Conservation (phyloP, 2,329 filamentous ascomycete genomes). For the Lachnellula occidentalis region DNA sequence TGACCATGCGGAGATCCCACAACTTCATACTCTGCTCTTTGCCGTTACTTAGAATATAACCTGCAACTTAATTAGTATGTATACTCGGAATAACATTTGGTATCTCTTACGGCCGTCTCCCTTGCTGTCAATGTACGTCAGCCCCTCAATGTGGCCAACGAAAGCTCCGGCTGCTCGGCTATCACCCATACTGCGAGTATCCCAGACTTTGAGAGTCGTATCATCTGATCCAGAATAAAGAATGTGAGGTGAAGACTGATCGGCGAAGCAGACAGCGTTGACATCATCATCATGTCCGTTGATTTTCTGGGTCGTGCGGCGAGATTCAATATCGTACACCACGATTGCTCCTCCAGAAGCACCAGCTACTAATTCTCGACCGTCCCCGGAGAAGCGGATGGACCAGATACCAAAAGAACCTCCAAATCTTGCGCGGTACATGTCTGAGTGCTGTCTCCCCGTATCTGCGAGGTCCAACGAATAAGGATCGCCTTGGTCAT, state of each 20-base stretch:
- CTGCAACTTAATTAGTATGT: conserved; percentile 14
- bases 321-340: conserved; percentile 86
- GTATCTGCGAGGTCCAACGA: conserved; percentile 65
- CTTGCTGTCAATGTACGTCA: conserved; percentile 67
- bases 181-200: conserved; percentile 85
- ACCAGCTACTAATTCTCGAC: conserved; percentile 83
- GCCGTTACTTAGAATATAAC: conserved; percentile 84
- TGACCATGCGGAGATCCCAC: conserved; percentile 90
- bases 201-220: conserved; percentile 92
- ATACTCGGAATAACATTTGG: background rate
- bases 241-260: conserved; percentile 83
- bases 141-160: conserved; percentile 59
- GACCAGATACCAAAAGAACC: conserved; percentile 71
- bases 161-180: conserved; percentile 64
- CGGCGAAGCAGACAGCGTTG: conserved; percentile 94
- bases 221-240: conserved; percentile 96
- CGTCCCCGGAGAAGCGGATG: conserved; percentile 86
- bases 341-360: conserved; percentile 75
- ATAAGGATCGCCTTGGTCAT: conserved; percentile 73
- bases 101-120: conserved; percentile 50
- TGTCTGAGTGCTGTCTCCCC: conserved; percentile 22
- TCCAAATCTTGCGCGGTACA: conserved; percentile 11
- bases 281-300: conserved; percentile 79
- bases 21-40: conserved; percentile 98
- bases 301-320: conserved; percentile 58